Evolutionary conservation across 2,329 filamentous ascomycete species (phyloP).

Genomic region (Amauroascus verrucosus): DNA sequence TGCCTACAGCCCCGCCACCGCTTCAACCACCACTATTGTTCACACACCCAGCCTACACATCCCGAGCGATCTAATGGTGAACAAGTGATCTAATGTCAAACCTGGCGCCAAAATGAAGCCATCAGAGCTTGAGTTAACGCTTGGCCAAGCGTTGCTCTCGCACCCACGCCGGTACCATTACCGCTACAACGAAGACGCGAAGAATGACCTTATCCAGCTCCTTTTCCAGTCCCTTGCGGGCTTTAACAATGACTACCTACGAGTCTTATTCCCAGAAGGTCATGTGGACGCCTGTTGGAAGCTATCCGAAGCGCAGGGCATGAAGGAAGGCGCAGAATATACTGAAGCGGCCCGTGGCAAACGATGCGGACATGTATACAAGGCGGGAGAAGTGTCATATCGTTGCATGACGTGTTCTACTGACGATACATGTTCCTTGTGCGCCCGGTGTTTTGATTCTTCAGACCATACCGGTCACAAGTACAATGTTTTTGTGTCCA

Average conservation of each 20-base stretch:
- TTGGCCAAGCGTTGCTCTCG: constrained; percentile 71
- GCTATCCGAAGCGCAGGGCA: constrained; percentile 77
- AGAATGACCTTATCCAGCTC: constrained; percentile 60
- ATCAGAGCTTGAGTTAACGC: constrained; percentile 58
- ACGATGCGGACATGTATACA: constrained; percentile 95
- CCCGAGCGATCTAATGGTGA: neutral
- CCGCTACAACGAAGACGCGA: constrained; percentile 63
- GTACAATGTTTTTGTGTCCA: constrained; percentile 77
- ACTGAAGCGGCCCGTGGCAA: constrained; percentile 84
- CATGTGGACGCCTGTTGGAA: constrained; percentile 57
- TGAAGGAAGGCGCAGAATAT: constrained; percentile 90
- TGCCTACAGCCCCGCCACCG: neutral
- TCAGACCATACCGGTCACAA: constrained; percentile 92
- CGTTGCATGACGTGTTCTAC: constrained; percentile 86
- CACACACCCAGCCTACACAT: neutral
- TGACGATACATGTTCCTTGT: constrained; percentile 92
- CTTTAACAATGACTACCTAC: constrained; percentile 62
- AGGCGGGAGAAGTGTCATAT: constrained; percentile 85
- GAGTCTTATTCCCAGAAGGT: constrained; percentile 71
- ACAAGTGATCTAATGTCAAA: neutral
- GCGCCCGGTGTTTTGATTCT: constrained; percentile 85
- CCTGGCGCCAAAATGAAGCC: constrained; percentile 26
- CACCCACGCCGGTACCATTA: constrained; percentile 64
- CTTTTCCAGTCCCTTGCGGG: constrained; percentile 83
- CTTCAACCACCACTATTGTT: neutral